phyloP scores from a whole-genome alignment of 331 rosid genomes.

The Pyracantha coccinea region DNA sequence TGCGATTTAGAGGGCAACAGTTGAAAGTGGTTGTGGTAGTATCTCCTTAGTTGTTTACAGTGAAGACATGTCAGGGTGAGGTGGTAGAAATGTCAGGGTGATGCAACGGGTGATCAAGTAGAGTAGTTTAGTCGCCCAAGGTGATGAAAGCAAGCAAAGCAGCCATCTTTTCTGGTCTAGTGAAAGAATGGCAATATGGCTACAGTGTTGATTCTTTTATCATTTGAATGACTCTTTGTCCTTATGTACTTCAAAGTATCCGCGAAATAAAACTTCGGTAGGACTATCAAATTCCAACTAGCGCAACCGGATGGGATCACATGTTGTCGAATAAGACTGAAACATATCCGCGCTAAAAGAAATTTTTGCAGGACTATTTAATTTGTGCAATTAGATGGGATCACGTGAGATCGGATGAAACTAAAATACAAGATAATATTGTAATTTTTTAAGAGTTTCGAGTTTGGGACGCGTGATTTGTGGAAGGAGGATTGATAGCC shows the following conservation, averaged over 20 bases:
- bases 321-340: too few species aligned
- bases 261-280: too few species aligned
- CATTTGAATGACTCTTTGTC: background rate
- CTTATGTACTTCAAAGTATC: background rate
- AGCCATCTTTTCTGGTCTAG: background rate
- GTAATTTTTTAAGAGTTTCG: too few species aligned
- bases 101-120: background rate
- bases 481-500: background rate
- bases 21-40: background rate
- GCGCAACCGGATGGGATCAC: too few species aligned
- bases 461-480: too few species aligned
- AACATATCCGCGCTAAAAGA: too few species aligned
- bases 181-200: background rate
- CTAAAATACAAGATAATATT: too few species aligned
- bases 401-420: fast-evolving
- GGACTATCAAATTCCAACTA: too few species aligned
- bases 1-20: background rate
- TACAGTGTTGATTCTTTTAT: background rate
- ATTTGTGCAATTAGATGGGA: too few species aligned
- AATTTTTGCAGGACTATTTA: too few species aligned
- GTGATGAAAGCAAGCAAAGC: background rate
- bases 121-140: background rate
- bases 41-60: background rate
- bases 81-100: background rate
- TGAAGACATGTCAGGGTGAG: background rate